Evolutionary conservation across 805 yeast species (phyloP), one percentile per base, ranked within the genome.

Genomic region (Spathaspora passalidarum): DNA sequence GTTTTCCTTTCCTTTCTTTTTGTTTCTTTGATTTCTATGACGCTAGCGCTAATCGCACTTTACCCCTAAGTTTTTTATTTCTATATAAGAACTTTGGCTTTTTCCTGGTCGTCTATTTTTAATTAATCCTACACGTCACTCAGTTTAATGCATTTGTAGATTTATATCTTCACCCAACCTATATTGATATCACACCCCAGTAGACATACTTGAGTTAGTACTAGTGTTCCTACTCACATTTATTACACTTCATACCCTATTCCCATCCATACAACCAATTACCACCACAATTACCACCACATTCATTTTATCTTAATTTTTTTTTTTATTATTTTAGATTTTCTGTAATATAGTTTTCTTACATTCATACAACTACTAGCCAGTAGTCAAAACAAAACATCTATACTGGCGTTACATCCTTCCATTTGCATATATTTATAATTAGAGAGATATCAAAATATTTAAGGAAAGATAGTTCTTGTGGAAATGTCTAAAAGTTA

Each of bases 401-500:
- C n/a, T n/a, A n/a, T n/a, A n/a, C n/a, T n/a, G n/a, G n/a, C n/a
- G n/a, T 3, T 8, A n/a, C 4, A 6, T 29, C 6, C 16, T 29
- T n/a, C 34, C 34, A 29, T 29, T 22, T 22, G 25, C 25, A 22
- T 22, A 22, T 22, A 22, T n/a, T n/a, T n/a, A n/a, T n/a, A n/a
- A n/a, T n/a, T n/a, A n/a, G n/a, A n/a, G n/a, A n/a, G n/a, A n/a
- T n/a, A n/a, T n/a, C n/a, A n/a, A n/a, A n/a, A n/a, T n/a, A n/a
- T n/a, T n/a, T n/a, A n/a, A n/a, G n/a, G n/a, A n/a, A n/a, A n/a
- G n/a, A n/a, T n/a, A n/a, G 14, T 11, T 39, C 23, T 7, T 19
- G 19, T 14, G 35, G 9, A 13, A 35, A 19, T 40, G 42, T 37
- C 42, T 26, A 44, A 44, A 38, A 46, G 47, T 26, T 55, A 53